Conservation (phyloP, 495 filamentous ascomycete species). For the Penicillium silybi region DNA sequence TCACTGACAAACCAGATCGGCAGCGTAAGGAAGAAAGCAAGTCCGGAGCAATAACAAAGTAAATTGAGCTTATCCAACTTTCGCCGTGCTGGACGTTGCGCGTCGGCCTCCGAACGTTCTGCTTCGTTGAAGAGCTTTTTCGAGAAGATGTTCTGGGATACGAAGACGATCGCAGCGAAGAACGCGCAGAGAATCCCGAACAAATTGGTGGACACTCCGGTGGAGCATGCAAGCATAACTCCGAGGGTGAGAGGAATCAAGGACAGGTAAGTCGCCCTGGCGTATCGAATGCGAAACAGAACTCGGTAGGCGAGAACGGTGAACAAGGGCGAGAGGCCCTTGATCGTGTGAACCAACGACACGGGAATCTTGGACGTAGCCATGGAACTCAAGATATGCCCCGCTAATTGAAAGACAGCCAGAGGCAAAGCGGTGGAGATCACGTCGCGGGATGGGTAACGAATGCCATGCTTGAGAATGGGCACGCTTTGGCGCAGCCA, state of each 20-base stretch:
- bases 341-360: constrained; percentile 96
- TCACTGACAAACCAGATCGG: constrained; percentile 94
- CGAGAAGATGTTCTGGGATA: constrained; percentile 98
- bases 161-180: constrained; percentile 85
- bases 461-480: constrained; percentile 75
- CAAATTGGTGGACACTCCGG: constrained; percentile 80
- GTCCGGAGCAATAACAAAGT: constrained; percentile 88
- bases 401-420: constrained; percentile 87
- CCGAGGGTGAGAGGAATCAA: constrained; percentile 87
- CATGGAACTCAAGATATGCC: constrained; percentile 89
- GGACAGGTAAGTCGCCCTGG: constrained; percentile 83
- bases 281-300: constrained; percentile 83
- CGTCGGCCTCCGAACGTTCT: constrained; percentile 71
- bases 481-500: constrained; percentile 63
- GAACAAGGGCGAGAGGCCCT: constrained; percentile 95
- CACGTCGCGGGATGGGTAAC: constrained; percentile 75
- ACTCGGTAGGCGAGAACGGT: constrained; percentile 92
- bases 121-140: constrained; percentile 99
- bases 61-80: constrained; percentile 97
- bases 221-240: constrained; percentile 92
- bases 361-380: constrained; percentile 93
- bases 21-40: constrained; percentile 85
- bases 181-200: constrained; percentile 85
- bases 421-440: constrained; percentile 84
- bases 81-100: constrained; percentile 47